phyloP scores from a whole-genome alignment of 164 flowering plant genomes.

The Platanus orientalis region DNA sequence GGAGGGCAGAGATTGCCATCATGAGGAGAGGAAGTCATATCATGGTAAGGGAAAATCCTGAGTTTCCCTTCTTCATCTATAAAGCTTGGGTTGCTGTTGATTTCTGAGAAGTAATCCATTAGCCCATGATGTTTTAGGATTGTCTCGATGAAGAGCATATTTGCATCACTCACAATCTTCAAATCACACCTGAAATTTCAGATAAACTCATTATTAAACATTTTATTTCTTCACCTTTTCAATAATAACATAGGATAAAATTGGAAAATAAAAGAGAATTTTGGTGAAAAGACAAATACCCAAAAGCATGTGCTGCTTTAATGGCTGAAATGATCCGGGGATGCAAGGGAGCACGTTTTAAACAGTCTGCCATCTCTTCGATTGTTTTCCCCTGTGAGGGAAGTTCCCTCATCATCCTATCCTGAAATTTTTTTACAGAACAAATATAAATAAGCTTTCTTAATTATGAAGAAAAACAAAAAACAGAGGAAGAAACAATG shows the following conservation, averaged over 20 bases:
- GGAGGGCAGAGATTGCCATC: conserved; percentile 61
- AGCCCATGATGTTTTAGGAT: conserved; percentile 63
- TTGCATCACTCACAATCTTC: conserved; percentile 84
- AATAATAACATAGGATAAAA: no score
- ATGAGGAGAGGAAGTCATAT: conserved; percentile 52
- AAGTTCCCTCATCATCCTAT: conserved; percentile 36
- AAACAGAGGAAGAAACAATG: background rate
- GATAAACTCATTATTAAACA: no score
- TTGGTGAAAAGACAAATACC: conserved; percentile 35
- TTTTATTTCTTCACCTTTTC: no score
- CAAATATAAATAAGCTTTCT: background rate
- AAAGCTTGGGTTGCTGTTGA: conserved; percentile 66
- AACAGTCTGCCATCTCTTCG: conserved; percentile 51
- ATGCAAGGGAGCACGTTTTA: conserved; percentile 43
- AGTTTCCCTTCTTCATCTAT: conserved; percentile 65
- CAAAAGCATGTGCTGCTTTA: conserved; percentile 50
- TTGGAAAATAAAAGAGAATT: no score
- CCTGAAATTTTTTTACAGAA: conserved; percentile 17
- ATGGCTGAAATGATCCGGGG: conserved; percentile 50
- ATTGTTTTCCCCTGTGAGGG: conserved; percentile 31
- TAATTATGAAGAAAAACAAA: background rate
- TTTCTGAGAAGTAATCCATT: conserved; percentile 57
- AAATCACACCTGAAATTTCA: conserved; percentile 57
- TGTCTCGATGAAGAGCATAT: conserved; percentile 73
- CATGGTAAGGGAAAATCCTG: conserved; percentile 63